Conservation (phyloP, 306 rosid genomes). For the Inga oerstediana region DNA sequence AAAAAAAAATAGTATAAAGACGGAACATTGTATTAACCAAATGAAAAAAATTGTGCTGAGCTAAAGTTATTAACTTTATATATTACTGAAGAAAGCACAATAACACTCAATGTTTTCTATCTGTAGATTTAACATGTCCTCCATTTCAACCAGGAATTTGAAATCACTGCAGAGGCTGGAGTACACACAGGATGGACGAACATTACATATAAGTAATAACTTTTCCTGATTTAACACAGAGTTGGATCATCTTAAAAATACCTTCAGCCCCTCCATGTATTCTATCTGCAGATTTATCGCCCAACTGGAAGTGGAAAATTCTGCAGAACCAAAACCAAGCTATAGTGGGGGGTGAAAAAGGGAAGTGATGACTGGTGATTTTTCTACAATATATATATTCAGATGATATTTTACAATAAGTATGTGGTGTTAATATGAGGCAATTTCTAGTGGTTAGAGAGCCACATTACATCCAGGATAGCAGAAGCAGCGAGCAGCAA, state of each 20-base stretch:
- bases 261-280: neutral
- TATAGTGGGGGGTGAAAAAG: neutral
- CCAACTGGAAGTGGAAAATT: no score
- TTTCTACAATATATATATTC: neutral
- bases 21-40: no score
- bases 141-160: neutral
- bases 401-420: constrained; percentile 23
- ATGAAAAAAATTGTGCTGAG: no score
- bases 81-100: neutral
- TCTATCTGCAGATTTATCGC: neutral
- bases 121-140: neutral
- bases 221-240: neutral
- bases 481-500: constrained; percentile 73
- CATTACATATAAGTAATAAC: neutral
- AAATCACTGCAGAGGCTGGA: neutral
- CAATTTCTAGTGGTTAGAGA: constrained; percentile 61
- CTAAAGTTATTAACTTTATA: neutral
- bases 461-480: constrained; percentile 75
- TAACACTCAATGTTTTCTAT: neutral
- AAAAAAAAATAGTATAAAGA: no score
- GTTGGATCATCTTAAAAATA: neutral
- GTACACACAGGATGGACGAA: neutral
- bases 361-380: neutral
- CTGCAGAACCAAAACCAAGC: neutral
- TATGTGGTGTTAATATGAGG: neutral